Evolutionary conservation across 2,329 filamentous ascomycete species (phyloP).

Genomic region (Falciphora oryzae): DNA sequence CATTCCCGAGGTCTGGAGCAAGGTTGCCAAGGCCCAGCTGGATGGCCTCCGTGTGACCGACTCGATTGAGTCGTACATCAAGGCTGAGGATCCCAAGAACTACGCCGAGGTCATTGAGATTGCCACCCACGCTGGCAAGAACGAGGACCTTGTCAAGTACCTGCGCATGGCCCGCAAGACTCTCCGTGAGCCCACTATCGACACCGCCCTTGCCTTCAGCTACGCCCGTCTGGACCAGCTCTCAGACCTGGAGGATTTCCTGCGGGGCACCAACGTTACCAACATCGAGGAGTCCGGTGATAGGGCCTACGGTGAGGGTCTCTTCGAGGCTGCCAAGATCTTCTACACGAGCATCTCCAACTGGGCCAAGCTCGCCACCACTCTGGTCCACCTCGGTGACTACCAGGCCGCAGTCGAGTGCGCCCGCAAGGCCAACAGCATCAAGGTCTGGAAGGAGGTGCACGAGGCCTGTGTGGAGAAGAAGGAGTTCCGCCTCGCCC

Average conservation of each 20-base stretch:
- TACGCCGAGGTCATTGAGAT: constrained; percentile 95
- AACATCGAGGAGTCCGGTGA: constrained; percentile 96
- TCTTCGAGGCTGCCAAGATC: constrained; percentile 95
- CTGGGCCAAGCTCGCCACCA: constrained; percentile 98
- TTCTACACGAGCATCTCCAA: constrained; percentile 98
- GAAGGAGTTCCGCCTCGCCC: constrained; percentile 97
- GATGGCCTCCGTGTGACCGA: constrained; percentile 91
- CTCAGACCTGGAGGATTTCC: constrained; percentile 90
- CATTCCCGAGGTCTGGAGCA: constrained; percentile 93
- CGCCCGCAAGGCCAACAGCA: constrained; percentile 96
- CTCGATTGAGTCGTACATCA: constrained; percentile 95
- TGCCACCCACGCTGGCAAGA: constrained; percentile 90
- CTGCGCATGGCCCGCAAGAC: constrained; percentile 97
- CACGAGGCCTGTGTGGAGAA: constrained; percentile 93
- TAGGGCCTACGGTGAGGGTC: constrained; percentile 92
- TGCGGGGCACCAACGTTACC: constrained; percentile 87
- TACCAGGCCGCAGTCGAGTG: constrained; percentile 98
- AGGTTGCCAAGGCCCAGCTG: constrained; percentile 94
- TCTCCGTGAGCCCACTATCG: constrained; percentile 84
- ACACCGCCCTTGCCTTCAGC: constrained; percentile 90
- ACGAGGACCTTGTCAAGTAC: constrained; percentile 95
- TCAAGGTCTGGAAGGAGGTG: constrained; percentile 99
- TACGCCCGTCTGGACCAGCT: constrained; percentile 90
- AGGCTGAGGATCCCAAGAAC: constrained; percentile 87
- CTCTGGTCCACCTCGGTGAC: constrained; percentile 91